Conservation (phyloP, 352 stramenopile genomes). For the Globisporangium nodosum region DNA sequence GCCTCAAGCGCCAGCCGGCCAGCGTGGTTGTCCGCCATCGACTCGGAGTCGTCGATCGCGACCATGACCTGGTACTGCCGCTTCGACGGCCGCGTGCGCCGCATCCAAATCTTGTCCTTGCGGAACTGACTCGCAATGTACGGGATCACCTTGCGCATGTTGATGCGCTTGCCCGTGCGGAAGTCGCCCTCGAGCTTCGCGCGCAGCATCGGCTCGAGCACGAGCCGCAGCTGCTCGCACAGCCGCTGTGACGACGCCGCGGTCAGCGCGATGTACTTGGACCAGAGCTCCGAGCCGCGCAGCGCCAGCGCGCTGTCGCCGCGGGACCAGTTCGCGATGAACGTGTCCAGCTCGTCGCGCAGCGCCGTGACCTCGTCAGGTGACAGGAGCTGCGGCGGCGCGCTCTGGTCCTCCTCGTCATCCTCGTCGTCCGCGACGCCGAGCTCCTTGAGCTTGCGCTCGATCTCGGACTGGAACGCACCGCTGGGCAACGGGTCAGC, state of each 20-base stretch:
- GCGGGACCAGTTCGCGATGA: constrained; percentile 64
- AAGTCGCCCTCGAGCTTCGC: constrained; percentile 98
- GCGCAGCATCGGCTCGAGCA: constrained; percentile 97
- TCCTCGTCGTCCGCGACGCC: constrained; percentile 34
- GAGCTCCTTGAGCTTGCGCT: constrained; percentile 22
- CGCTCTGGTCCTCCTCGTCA: constrained; percentile 22
- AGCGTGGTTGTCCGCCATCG: constrained; percentile 97
- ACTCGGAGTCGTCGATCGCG: constrained; percentile 99
- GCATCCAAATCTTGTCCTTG: constrained; percentile 99
- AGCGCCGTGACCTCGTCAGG: constrained; percentile 67
- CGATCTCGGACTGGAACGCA: constrained; percentile 26
- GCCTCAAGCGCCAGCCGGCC: constrained; percentile 94
- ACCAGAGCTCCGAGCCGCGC: constrained; percentile 84
- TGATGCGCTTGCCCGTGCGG: constrained; percentile 98
- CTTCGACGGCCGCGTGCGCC: constrained; percentile 97
- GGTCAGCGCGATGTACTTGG: constrained; percentile 91
- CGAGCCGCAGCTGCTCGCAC: constrained; percentile 97
- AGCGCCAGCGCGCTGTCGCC: constrained; percentile 24
- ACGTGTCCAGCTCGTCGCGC: constrained; percentile 73
- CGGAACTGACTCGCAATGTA: constrained; percentile 99
- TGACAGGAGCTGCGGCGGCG: constrained; percentile 38
- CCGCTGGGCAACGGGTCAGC: constrained; percentile 21
- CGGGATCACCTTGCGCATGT: constrained; percentile 99
- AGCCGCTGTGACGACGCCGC: constrained; percentile 90
- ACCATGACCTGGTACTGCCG: constrained; percentile 98